Evolutionary conservation across 495 filamentous ascomycete species (phyloP), one percentile per base, ranked within the genome.

Genomic region (Xylona heveae): DNA sequence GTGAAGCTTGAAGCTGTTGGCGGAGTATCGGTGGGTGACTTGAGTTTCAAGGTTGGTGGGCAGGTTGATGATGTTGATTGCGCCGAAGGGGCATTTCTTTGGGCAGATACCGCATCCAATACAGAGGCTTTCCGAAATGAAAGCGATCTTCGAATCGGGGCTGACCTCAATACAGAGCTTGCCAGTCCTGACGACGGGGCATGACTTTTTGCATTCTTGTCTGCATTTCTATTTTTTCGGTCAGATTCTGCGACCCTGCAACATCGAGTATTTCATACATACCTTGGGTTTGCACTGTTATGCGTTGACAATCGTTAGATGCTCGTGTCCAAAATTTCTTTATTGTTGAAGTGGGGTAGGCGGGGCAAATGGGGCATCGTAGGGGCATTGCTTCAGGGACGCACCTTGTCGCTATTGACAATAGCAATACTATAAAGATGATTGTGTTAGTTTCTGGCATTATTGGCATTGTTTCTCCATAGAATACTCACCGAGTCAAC

Each of bases 1-100:
- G 54, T 97, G 88, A 37, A 97, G 73, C 64, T 97, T 97, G 68
- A 97, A 97, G 59, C 84, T 94, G 62, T 97, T 97, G 43, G 88
- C 85, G 8, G 84, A 85, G 56, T 97, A 97, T 53, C 90, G 79
- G 52, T 97, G 88, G 38, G 88, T 95, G 43, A 97, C 84, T 47
- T 94, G 77, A 36, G 73, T 84, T 53, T 97, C 88, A 50, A 97
- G 71, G 55, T 95, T 97, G 54, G 88, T 95, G 35, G 90, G 88
- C 56, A 97, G 57, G 58, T 95, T 95, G 79, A 97, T 95, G 52
- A 97, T 95, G 50, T 83, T 82, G 56, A 97, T 97, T 36, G 90
- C 88, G 44, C 80, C 78, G 53, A 97, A 97, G n/a, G 88, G 88
- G 55, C 88, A 95, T 55, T 94, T 93, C 61, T 95, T 95, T 18